Percentiles rank a stretch among this genome's conserved stretches.
Evolutionary conservation across 1,284 basidiomycete genomes (phyloP).

Genomic region (Marasmius tenuissimus): DNA sequence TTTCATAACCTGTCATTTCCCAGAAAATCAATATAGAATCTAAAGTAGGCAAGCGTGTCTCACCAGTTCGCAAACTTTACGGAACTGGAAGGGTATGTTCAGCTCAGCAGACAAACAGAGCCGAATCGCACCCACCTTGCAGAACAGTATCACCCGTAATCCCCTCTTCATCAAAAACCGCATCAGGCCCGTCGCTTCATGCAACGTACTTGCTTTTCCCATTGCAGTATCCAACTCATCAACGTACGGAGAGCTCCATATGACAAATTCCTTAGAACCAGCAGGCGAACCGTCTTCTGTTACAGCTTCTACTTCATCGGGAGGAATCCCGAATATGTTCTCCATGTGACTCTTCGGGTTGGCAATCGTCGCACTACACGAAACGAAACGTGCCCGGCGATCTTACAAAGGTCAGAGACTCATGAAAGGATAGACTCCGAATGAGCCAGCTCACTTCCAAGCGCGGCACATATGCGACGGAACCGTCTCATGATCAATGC

Average conservation of each 20-base stretch:
- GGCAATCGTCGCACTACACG: conserved; percentile 87
- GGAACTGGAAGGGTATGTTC: conserved; percentile 44
- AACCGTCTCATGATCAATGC: conserved; percentile 77
- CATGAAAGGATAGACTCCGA: background rate
- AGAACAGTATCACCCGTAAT: conserved; percentile 84
- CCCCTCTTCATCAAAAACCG: conserved; percentile 82
- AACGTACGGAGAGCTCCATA: conserved; percentile 76
- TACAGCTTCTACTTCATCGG: conserved; percentile 65
- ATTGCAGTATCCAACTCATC: conserved; percentile 58
- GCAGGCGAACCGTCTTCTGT: conserved; percentile 85
- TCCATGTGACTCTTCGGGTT: conserved; percentile 81
- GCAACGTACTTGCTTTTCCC: conserved; percentile 63
- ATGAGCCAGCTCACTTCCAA: conserved; percentile 72
- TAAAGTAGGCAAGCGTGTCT: conserved; percentile 19
- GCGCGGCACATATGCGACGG: conserved; percentile 77
- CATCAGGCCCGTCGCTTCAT: conserved; percentile 78
- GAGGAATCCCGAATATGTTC: conserved; percentile 69
- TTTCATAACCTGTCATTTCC: conserved; percentile 67
- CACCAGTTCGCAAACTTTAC: conserved; percentile 82
- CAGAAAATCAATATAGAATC: background rate
- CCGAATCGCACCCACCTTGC: conserved; percentile 57
- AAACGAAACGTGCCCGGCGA: conserved; percentile 75
- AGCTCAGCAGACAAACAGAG: too few relatives aligned
- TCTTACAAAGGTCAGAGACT: background rate
- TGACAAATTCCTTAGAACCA: conserved; percentile 75